Evolutionary conservation across 495 filamentous ascomycete genomes (phyloP).

Genomic region (Podospora tetraspora): DNA sequence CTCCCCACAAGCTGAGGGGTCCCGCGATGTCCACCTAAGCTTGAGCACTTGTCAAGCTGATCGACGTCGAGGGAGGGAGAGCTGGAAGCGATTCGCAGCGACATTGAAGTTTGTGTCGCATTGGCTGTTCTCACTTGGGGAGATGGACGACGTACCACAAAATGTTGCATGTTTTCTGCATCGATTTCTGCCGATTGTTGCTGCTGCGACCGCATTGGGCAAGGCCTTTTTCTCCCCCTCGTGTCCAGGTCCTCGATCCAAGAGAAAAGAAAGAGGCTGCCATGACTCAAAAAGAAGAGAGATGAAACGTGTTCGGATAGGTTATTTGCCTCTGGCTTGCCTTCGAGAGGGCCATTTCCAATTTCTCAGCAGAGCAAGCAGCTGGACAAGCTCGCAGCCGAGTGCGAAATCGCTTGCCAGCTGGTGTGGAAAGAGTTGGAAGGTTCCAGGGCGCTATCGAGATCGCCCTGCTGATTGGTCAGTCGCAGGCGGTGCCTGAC

Average conservation of each 20-base stretch:
- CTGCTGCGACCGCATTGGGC: neutral
- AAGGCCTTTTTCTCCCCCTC: neutral
- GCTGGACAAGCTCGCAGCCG: neutral
- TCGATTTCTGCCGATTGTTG: neutral
- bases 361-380: neutral
- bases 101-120: too few relatives aligned
- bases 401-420: conserved; percentile 9
- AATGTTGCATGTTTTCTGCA: neutral
- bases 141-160: neutral
- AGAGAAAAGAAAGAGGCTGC: neutral
- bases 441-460: conserved; percentile 14
- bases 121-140: neutral
- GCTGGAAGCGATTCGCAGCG: neutral
- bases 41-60: neutral
- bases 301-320: neutral
- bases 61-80: neutral
- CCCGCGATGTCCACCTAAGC: neutral
- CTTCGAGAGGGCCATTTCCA: neutral
- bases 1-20: too few relatives aligned
- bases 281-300: too few relatives aligned
- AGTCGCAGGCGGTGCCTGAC: conserved; percentile 17
- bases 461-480: conserved; percentile 14
- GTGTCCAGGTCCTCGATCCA: neutral
- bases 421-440: conserved; percentile 22
- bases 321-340: neutral